These are phyloP conservation scores for Morella rubra DNA, from an alignment of 306 rosid genomes.

Conservation along the genomic window DNA sequence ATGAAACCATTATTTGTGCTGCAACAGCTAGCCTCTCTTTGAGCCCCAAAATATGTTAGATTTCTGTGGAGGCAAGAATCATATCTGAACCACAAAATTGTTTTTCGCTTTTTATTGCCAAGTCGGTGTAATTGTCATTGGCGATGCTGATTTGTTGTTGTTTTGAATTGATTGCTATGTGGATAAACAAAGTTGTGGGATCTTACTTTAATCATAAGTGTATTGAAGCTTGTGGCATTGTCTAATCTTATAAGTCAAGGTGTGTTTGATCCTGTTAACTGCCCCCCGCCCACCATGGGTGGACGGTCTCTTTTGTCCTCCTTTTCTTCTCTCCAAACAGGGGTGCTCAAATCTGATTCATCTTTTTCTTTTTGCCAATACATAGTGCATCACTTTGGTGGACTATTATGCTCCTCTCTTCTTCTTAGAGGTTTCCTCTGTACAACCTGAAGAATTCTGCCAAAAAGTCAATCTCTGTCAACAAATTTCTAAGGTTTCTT, in stretches of 20 bases:
- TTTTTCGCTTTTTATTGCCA: not conserved
- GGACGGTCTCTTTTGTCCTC: not conserved
- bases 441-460: slow-evolving; percentile 69
- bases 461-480: slow-evolving; percentile 63
- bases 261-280: not conserved
- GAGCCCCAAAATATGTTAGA: not conserved
- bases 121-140: not conserved
- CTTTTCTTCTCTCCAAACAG: not conserved
- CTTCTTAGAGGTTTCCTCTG: slow-evolving; percentile 55
- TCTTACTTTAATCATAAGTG: too few relatives aligned
- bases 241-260: not conserved
- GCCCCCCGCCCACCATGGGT: not conserved
- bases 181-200: too few relatives aligned
- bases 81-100: not conserved
- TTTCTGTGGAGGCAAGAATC: not conserved
- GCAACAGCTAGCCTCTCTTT: not conserved
- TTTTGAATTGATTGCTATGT: too few relatives aligned
- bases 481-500: slow-evolving; percentile 41
- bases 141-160: not conserved
- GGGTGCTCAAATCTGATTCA: not conserved
- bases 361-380: slow-evolving; percentile 14
- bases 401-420: slow-evolving; percentile 77
- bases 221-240: not conserved
- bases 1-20: not conserved
- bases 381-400: slow-evolving; percentile 75